Evolutionary conservation across 257 asterid species (phyloP).

Genomic region (Solanum paucissectum): DNA sequence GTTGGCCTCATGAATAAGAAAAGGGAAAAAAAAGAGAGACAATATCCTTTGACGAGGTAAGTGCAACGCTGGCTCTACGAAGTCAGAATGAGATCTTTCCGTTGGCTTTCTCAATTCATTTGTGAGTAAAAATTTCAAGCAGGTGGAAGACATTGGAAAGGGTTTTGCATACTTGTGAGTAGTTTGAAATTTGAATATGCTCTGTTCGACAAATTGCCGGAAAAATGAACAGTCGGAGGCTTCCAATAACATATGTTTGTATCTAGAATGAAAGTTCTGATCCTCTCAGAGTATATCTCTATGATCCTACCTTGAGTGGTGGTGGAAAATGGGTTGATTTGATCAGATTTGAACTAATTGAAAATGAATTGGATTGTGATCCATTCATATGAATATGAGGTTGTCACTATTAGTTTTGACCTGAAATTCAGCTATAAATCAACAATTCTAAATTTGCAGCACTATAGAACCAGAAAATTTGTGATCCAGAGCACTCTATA

Average conservation of each 20-base stretch:
- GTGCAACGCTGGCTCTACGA: not conserved
- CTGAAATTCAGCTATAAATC: not conserved
- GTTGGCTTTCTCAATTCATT: not conserved
- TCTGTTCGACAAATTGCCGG: not conserved
- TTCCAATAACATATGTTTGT: not conserved
- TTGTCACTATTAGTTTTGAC: not conserved
- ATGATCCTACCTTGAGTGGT: not conserved
- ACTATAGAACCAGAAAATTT: not conserved
- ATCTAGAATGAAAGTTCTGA: not conserved
- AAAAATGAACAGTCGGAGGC: not conserved
- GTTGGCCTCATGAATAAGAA: not conserved
- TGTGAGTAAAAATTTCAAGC: not conserved
- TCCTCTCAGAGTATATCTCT: not conserved
- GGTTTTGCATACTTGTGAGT: not conserved
- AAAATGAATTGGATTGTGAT: not conserved
- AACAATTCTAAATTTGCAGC: not conserved
- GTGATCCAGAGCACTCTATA: not conserved
- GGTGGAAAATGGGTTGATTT: not conserved
- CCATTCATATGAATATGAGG: not conserved
- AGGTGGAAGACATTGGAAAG: not conserved
- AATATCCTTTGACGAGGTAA: not conserved
- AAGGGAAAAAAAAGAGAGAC: not conserved
- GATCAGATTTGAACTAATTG: not conserved
- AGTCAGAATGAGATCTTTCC: not conserved
- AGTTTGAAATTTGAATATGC: not conserved